Evolutionary conservation across 305 asterid species (phyloP).

Genomic region (Euphrasia arctica): DNA sequence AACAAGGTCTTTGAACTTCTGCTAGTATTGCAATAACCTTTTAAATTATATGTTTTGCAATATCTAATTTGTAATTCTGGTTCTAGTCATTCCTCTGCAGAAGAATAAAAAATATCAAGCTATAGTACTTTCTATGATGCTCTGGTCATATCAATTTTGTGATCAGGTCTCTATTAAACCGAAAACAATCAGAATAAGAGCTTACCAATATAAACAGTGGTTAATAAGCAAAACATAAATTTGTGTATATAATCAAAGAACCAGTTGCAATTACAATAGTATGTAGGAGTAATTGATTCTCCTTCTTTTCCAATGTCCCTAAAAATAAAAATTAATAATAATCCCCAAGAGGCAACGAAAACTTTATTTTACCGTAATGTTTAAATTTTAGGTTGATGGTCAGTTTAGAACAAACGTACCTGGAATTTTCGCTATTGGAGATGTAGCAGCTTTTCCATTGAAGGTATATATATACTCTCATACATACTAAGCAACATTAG

Average conservation of each 20-base stretch:
- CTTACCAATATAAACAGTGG: not conserved
- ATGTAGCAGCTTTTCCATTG: slow-evolving; percentile 95
- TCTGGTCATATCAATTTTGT: not conserved
- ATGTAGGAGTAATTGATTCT: not conserved
- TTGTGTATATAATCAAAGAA: not conserved
- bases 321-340: no score
- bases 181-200: not conserved
- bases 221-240: not conserved
- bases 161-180: not conserved
- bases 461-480: slow-evolving; percentile 47
- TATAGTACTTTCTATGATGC: not conserved
- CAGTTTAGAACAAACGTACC: slow-evolving; percentile 78
- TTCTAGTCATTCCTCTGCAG: not conserved
- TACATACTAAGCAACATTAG: slow-evolving; percentile 13
- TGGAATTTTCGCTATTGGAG: slow-evolving; percentile 93
- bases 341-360: not conserved
- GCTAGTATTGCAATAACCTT: slow-evolving; percentile 15
- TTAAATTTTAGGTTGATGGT: slow-evolving; percentile 78
- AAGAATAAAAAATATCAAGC: not conserved
- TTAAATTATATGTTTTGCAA: not conserved
- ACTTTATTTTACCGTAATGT: slow-evolving; percentile 11
- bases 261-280: not conserved
- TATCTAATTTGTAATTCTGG: not conserved
- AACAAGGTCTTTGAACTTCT: slow-evolving; percentile 21
- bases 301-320: not conserved